Evolutionary conservation across 164 flowering plant genomes (phyloP), one percentile per base, ranked within the genome.

Genomic region (Tetrastigma voinierianum): DNA sequence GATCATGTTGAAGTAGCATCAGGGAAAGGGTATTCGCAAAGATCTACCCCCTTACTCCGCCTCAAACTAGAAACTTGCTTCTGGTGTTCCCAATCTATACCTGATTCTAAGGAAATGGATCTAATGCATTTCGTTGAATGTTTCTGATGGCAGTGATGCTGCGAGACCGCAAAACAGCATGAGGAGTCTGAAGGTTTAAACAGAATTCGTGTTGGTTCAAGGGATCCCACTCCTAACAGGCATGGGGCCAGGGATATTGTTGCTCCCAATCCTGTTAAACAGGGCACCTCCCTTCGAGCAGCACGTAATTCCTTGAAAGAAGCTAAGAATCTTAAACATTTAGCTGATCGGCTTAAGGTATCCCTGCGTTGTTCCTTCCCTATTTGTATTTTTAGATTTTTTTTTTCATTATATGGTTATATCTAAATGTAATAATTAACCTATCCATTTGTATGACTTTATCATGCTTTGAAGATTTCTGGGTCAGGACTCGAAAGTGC

Each of bases 271-370:
- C 89, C 96, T 44, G 64, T 68, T 51, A 78, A 85, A 76, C 90
- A 83, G 82, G n/a, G 91, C 66, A 67, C 79, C 19, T 75, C 84
- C 43, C 79, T 78, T 79, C 91, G 87, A 61, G 79, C 90, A 73
- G 96, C 91, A 67, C 71, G 59, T 4, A 87, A 65, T n/a, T n/a
- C 87, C 56, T 9, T 96, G 59, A 96, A 87, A 83, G 99, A 96
- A 73, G 98, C 98, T 23, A 91, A 74, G 76, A 83, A 81, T 82
- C 80, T 96, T 18, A 96, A 96, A 75, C 98, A 91, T 75, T 17
- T 78, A 63, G 99, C 99, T 57, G 93, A 96, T 78, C 97, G 96
- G 52, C 73, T 87, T 18, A 90, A 86, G 98, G 99, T 32, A 32
- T 32, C 6, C 6, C 8, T 32, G 40, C 6, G 40, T 32, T 32